A percentile compares a stretch with the other conserved stretches of the same genome.
Conservation (phyloP, 495 filamentous ascomycete genomes). For the Hypoxylon fuscum region DNA sequence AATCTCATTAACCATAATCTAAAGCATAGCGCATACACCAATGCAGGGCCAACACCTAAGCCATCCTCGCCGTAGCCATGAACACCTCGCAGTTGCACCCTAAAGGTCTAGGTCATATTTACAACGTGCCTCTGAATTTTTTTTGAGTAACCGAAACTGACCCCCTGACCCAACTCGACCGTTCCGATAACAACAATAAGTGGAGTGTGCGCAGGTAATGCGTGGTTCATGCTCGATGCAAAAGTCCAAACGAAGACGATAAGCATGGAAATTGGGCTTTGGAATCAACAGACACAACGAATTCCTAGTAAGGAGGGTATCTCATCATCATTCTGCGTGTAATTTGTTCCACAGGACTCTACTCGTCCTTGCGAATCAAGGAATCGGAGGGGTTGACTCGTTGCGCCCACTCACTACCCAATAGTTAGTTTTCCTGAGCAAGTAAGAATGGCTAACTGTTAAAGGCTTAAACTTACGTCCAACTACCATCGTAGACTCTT, state of each 20-base stretch:
- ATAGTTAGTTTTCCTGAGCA: constrained; percentile 18
- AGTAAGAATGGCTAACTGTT: not conserved
- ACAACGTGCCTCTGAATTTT: constrained; percentile 31
- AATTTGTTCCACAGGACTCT: constrained; percentile 4
- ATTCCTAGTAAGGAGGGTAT: constrained; percentile 37
- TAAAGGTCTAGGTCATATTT: constrained; percentile 32
- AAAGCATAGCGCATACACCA: constrained; percentile 12
- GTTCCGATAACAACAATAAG: constrained; percentile 22
- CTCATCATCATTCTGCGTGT: constrained; percentile 31
- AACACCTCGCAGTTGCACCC: constrained; percentile 22
- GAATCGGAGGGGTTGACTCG: constrained; percentile 57
- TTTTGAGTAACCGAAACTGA: constrained; percentile 14
- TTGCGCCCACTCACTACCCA: constrained; percentile 77
- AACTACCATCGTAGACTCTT: constrained; percentile 93
- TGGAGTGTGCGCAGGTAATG: constrained; percentile 21
- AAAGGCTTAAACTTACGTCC: constrained; percentile 77
- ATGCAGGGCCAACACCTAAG: constrained; percentile 14
- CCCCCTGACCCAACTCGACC: constrained; percentile 14
- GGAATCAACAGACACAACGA: constrained; percentile 23
- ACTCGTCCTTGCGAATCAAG: constrained; percentile 48
- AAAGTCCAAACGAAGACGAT: constrained; percentile 15
- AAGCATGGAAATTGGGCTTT: constrained; percentile 7
- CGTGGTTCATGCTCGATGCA: constrained; percentile 23
- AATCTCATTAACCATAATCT: constrained; percentile 15
- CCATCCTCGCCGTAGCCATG: constrained; percentile 15